A percentile compares a stretch with the other conserved stretches of the same genome.
Conservation (phyloP, 352 stramenopile genomes). For the Phytophthora litchii region DNA sequence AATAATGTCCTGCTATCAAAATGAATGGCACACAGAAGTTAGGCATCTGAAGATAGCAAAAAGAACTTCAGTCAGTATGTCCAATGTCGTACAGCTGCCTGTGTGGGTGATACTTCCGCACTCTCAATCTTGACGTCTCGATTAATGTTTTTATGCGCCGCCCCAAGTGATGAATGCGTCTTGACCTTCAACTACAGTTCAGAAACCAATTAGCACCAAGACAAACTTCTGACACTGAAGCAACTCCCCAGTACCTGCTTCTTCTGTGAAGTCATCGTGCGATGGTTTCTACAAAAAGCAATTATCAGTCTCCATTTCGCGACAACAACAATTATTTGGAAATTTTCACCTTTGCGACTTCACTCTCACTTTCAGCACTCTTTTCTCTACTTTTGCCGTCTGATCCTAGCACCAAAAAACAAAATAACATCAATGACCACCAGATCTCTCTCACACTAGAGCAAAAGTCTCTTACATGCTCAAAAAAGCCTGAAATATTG, state of each 20-base stretch:
- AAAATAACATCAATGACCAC: neutral
- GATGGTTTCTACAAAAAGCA: conserved; percentile 16
- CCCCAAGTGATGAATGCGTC: conserved; percentile 8
- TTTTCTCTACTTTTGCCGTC: conserved; percentile 11
- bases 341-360: conserved; percentile 24
- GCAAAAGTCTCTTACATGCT: conserved; percentile 25
- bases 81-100: conserved; percentile 12
- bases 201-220: conserved; percentile 8
- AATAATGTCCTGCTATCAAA: conserved; percentile 56
- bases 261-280: neutral
- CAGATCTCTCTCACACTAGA: neutral
- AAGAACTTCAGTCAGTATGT: neutral
- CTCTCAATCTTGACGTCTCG: conserved; percentile 19
- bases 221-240: neutral
- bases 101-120: neutral
- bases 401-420: neutral
- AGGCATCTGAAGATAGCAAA: neutral
- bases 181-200: conserved; percentile 10
- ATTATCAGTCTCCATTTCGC: neutral
- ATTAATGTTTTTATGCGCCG: conserved; percentile 29
- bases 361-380: conserved; percentile 17
- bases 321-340: neutral
- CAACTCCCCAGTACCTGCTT: conserved; percentile 15
- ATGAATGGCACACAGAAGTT: neutral
- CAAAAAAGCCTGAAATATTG: conserved; percentile 44